phyloP scores from a whole-genome alignment of 2,329 filamentous ascomycete species.

The Alternaria sp. region DNA sequence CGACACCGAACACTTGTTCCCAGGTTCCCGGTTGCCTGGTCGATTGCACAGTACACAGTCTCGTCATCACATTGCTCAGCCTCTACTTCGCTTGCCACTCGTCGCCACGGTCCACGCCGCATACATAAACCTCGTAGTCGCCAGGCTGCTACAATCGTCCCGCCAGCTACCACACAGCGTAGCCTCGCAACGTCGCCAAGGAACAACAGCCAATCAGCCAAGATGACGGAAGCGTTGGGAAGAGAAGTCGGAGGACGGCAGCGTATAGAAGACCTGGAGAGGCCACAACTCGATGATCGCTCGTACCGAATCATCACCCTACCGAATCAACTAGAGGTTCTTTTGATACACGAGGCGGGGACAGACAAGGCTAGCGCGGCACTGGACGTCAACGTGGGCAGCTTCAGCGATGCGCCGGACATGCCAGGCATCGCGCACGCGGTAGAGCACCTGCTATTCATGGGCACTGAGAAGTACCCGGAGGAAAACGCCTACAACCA shows the following conservation, averaged over 20 bases:
- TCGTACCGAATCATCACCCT: conserved; percentile 87
- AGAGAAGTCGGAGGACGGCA: conserved; percentile 35
- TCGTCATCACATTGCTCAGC: conserved; percentile 25
- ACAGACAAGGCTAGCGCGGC: conserved; percentile 97
- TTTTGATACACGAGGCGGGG: conserved; percentile 91
- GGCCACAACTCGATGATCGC: conserved; percentile 84
- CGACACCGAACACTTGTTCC: conserved; percentile 20
- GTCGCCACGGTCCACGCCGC: conserved; percentile 25
- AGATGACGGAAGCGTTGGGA: conserved; percentile 43
- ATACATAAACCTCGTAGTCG: conserved; percentile 27
- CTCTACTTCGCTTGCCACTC: conserved; percentile 28
- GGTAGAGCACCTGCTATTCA: conserved; percentile 95
- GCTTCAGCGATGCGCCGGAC: conserved; percentile 88
- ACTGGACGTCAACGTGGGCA: conserved; percentile 94
- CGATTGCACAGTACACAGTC: conserved; percentile 24
- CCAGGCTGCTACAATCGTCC: conserved; percentile 21
- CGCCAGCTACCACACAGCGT: conserved; percentile 18
- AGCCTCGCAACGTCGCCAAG: conserved; percentile 17
- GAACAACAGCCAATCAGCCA: conserved; percentile 18
- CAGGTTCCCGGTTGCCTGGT: conserved; percentile 18
- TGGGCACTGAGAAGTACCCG: conserved; percentile 98
- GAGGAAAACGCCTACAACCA: conserved; percentile 82
- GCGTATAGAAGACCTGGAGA: conserved; percentile 74
- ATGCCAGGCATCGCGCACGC: conserved; percentile 97
- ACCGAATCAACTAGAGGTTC: conserved; percentile 85